phyloP scores from a whole-genome alignment of 164 flowering plant genomes.

The Stephania yunnanensis region DNA sequence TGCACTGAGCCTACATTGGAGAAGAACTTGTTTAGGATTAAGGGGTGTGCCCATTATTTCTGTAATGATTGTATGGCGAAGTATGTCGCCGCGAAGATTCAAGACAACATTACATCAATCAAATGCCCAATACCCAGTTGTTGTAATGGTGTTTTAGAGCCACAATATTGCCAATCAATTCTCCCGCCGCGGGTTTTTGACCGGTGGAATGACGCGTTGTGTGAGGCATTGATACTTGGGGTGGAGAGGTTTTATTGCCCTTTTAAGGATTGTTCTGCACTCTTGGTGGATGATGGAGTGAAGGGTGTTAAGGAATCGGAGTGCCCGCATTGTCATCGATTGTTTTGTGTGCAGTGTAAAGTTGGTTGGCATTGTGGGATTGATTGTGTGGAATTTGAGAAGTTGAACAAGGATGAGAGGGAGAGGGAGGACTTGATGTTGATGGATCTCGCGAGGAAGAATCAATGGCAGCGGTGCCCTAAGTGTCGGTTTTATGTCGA shows the following conservation, averaged over 20 bases:
- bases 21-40: no score
- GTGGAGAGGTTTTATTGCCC: constrained; percentile 17
- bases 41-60: no score
- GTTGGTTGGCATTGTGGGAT: constrained; percentile 34
- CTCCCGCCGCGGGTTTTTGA: not conserved
- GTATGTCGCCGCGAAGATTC: not conserved
- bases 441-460: not conserved
- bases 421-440: not conserved
- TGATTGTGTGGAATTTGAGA: not conserved
- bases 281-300: constrained; percentile 14
- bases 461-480: not conserved
- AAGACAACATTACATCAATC: not conserved
- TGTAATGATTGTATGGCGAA: not conserved
- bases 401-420: not conserved
- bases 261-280: constrained; percentile 17
- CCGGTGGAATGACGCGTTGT: not conserved
- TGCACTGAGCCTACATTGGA: no score
- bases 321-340: constrained; percentile 23
- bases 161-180: not conserved
- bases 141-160: not conserved
- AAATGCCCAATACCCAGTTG: not conserved
- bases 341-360: constrained; percentile 46
- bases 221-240: not conserved
- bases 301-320: constrained; percentile 10
- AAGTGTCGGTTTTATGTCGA: not conserved